Evolutionary conservation across 768 basidiomycete species (phyloP), one percentile per base, ranked within the genome.

Genomic region (Leccinum rimulosum): DNA sequence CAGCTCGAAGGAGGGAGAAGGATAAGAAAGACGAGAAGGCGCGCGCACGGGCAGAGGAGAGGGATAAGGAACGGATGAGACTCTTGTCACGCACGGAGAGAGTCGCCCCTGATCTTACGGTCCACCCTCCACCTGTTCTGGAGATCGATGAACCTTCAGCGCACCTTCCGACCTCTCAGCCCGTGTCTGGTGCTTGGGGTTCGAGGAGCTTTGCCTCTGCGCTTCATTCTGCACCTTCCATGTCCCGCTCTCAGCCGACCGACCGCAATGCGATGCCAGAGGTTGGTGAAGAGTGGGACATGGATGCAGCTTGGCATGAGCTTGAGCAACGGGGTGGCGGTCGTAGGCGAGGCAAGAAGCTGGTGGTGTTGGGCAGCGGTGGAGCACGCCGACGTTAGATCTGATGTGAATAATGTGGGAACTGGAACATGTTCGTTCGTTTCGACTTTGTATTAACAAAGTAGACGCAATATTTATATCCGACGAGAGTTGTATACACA

Each of bases 1-100:
- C 86, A 1, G 70, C 82, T 10, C 82, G 88, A 62, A 80, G 93
- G 64, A 86, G 86, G 71, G 93, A 96, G 73, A 91, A 91, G 75
- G 86, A 80, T 53, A 80, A 83, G 70, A 92, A 88, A 70, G 96
- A 98, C 68, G 94, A 98, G 70, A 82, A 86, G 50, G 95, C 95
- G 3, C 86, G 87, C 53, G 77, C 77, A 1, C 79, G 84, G 15
- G 91, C 89, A 27, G 95, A 98, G 74, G 88, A 89, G 67, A 79
- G 77, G 62, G 91, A 89, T 66, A 72, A 79, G 55, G 92, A 93
- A 73, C 82, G 69, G 53, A 64, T 61, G 35, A 76, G 74, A 77
- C 67, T 62, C 40, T 68, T 59, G 55, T 73, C 52, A 48, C 74
- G 60, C 33, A 50, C 58, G 50, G 69, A 67, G 45, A 51, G 55